Evolutionary conservation across 2,329 filamentous ascomycete genomes (phyloP).

Genomic region (Bimuria novae-zelandiae): DNA sequence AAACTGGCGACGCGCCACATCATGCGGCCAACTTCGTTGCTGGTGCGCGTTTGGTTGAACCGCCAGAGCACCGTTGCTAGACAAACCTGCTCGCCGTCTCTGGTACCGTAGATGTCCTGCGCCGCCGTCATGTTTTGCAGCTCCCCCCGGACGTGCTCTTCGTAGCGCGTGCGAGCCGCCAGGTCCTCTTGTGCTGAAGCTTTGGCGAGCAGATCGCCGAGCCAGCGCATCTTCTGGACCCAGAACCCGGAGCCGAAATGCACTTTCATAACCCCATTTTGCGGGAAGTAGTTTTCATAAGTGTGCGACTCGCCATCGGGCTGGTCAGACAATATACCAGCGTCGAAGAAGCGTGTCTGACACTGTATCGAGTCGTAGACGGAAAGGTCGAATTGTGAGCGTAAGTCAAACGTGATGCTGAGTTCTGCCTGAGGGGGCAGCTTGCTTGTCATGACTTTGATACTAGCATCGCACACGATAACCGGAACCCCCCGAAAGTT

Average conservation of each 20-base stretch:
- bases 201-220: constrained; percentile 26
- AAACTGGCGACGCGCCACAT: constrained; percentile 43
- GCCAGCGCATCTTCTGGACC: constrained; percentile 43
- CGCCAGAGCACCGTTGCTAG: constrained; percentile 47
- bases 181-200: constrained; percentile 19
- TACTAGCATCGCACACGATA: constrained; percentile 48
- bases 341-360: constrained; percentile 43
- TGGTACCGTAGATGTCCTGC: constrained; percentile 49
- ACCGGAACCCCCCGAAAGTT: constrained; percentile 37
- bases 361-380: constrained; percentile 36
- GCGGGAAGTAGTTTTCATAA: constrained; percentile 24
- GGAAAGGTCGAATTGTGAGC: constrained; percentile 39
- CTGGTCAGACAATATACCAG: constrained; percentile 27
- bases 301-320: constrained; percentile 27
- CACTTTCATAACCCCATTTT: constrained; percentile 33
- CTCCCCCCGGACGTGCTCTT: constrained; percentile 33
- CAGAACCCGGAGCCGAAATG: constrained; percentile 52
- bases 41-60: constrained; percentile 37
- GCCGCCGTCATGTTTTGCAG: constrained; percentile 47
- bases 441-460: constrained; percentile 48
- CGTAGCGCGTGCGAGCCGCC: constrained; percentile 22
- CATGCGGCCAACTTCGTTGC: constrained; percentile 35
- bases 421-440: constrained; percentile 40
- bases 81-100: constrained; percentile 30
- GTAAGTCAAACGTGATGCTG: constrained; percentile 39